phyloP scores from a whole-genome alignment of 1,139 yeast species.

The Zygosaccharomyces sapae region DNA sequence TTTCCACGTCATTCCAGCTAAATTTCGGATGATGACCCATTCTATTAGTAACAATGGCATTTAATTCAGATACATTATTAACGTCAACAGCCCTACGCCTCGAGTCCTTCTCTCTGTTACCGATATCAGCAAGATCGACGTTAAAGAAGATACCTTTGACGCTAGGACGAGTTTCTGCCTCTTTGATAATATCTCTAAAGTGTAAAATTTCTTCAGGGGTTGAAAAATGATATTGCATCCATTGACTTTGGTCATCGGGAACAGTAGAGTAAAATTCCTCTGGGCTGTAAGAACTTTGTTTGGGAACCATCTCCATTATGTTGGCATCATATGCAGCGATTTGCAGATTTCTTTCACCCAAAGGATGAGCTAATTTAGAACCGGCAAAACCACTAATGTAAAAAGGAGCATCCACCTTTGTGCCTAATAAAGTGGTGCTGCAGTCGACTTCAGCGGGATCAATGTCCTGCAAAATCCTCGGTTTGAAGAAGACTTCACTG shows the following conservation, averaged over 20 bases:
- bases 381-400: constrained; percentile 78
- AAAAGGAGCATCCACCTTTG: constrained; percentile 54
- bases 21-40: constrained; percentile 62
- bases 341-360: constrained; percentile 71
- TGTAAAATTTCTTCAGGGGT: constrained; percentile 27
- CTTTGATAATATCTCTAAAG: constrained; percentile 56
- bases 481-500: constrained; percentile 81
- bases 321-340: constrained; percentile 63
- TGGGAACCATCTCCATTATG: constrained; percentile 78
- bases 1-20: constrained; percentile 47
- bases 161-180: constrained; percentile 69
- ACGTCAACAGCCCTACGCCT: constrained; percentile 45
- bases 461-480: constrained; percentile 55
- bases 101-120: constrained; percentile 70
- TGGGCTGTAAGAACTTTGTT: constrained; percentile 67
- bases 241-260: constrained; percentile 51
- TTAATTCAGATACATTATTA: constrained; percentile 65
- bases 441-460: constrained; percentile 49
- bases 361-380: constrained; percentile 70
- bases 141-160: constrained; percentile 77
- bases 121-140: constrained; percentile 91
- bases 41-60: constrained; percentile 69
- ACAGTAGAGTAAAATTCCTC: constrained; percentile 66
- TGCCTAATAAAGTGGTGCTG: constrained; percentile 53
- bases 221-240: constrained; percentile 89